Evolutionary conservation across 441 rosid species (phyloP).

Genomic region (Croton laevigatus): DNA sequence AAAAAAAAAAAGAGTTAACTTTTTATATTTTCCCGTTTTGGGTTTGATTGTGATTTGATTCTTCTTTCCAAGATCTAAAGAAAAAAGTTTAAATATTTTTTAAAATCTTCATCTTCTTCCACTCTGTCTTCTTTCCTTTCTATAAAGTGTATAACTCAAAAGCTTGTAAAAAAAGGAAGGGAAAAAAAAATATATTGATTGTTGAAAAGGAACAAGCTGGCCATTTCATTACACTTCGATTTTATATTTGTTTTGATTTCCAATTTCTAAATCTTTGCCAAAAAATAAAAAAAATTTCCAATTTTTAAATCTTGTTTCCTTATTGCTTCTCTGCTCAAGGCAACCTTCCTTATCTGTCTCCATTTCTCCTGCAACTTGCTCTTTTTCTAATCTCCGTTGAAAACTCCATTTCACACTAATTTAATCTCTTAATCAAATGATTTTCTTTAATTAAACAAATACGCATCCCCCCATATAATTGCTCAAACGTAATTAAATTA

Average conservation of each 20-base stretch:
- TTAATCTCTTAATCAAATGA: conserved; percentile 13
- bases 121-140: conserved; percentile 39
- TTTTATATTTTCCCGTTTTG: conserved; percentile 11
- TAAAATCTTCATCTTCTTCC: conserved; percentile 20
- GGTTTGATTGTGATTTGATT: conserved; percentile 22
- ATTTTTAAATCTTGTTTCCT: neutral
- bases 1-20: neutral
- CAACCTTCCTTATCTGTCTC: conserved; percentile 41
- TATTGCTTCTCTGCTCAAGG: conserved; percentile 19
- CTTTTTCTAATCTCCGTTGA: conserved; percentile 26
- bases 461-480: neutral
- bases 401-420: conserved; percentile 16
- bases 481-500: neutral
- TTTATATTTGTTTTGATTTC: neutral
- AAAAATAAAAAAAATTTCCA: neutral
- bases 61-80: conserved; percentile 12
- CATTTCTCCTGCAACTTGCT: conserved; percentile 59
- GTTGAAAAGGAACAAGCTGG: conserved; percentile 35
- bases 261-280: neutral
- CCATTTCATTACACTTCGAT: conserved; percentile 21
- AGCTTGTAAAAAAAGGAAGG: neutral
- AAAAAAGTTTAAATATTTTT: conserved; percentile 20
- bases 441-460: conserved; percentile 9
- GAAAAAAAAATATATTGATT: neutral
- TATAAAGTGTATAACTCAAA: conserved; percentile 29